A percentile compares a stretch with the other conserved stretches of the same genome.
phyloP scores from a whole-genome alignment of 371 early-diverging fungal species.

The Apophysomyces variabilis region DNA sequence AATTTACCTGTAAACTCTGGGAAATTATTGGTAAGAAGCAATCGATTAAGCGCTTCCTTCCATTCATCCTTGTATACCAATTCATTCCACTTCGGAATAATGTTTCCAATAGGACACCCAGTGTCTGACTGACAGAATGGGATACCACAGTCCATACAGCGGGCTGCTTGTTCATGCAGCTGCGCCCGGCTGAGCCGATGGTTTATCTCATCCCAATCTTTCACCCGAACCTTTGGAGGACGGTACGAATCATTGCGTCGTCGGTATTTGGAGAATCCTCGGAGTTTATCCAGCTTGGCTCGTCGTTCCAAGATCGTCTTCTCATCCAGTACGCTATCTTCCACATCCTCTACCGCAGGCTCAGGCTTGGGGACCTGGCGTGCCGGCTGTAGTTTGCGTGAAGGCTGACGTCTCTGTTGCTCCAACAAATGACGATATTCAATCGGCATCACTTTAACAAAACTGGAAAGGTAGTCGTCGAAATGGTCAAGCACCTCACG shows the following conservation, averaged over 20 bases:
- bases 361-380: slow-evolving; percentile 32
- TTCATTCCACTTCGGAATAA: slow-evolving; percentile 99
- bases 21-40: slow-evolving; percentile 97
- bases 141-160: slow-evolving; percentile 98
- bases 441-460: slow-evolving; percentile 94
- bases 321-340: slow-evolving; percentile 85
- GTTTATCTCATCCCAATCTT: slow-evolving; percentile 95
- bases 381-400: slow-evolving; percentile 29
- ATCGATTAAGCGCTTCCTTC: slow-evolving; percentile 90
- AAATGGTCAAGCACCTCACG: slow-evolving; percentile 75
- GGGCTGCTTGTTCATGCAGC: slow-evolving; percentile 91
- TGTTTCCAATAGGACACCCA: slow-evolving; percentile 97
- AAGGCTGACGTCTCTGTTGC: slow-evolving; percentile 55
- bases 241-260: slow-evolving; percentile 88
- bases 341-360: slow-evolving; percentile 80
- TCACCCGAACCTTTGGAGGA: slow-evolving; percentile 74
- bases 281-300: slow-evolving; percentile 76
- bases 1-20: slow-evolving; percentile 82
- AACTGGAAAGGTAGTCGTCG: slow-evolving; percentile 69
- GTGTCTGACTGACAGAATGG: slow-evolving; percentile 97
- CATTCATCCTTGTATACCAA: slow-evolving; percentile 93
- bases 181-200: slow-evolving; percentile 77
- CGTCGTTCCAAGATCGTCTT: slow-evolving; percentile 67
- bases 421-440: slow-evolving; percentile 87
- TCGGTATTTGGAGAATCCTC: slow-evolving; percentile 93